Conservation (phyloP, 2,329 filamentous ascomycete species). For the Aaosphaeria arxii region DNA sequence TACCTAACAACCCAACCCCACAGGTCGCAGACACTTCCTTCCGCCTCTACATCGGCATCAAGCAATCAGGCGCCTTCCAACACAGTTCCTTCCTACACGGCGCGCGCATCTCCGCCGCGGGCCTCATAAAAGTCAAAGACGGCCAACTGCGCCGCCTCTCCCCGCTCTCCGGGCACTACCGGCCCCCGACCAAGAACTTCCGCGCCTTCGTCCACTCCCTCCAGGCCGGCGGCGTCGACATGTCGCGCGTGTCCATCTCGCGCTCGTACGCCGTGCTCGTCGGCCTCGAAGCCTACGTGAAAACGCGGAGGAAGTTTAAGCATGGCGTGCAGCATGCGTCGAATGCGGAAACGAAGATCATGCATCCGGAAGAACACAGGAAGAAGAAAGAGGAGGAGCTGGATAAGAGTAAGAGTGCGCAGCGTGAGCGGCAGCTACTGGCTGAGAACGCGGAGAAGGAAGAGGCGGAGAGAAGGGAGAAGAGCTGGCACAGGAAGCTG, state of each 20-base stretch:
- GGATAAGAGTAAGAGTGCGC: constrained; percentile 60
- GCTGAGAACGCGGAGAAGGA: constrained; percentile 44
- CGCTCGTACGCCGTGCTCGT: constrained; percentile 79
- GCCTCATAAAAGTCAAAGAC: constrained; percentile 79
- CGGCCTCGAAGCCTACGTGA: constrained; percentile 76
- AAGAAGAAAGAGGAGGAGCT: constrained; percentile 45
- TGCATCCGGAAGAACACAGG: constrained; percentile 59
- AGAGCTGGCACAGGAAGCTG: constrained; percentile 26
- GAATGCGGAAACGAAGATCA: constrained; percentile 56
- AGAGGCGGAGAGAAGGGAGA: constrained; percentile 38
- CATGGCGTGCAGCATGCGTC: constrained; percentile 48
- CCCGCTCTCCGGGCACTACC: constrained; percentile 72
- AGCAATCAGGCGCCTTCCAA: constrained; percentile 83
- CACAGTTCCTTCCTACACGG: constrained; percentile 88
- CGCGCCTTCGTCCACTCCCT: constrained; percentile 74
- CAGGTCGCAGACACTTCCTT: constrained; percentile 75
- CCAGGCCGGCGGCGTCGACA: constrained; percentile 71
- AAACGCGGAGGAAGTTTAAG: constrained; percentile 65
- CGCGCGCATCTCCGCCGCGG: constrained; percentile 75
- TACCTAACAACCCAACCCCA: neutral
- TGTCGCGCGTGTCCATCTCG: constrained; percentile 73
- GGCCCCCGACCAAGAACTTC: constrained; percentile 80
- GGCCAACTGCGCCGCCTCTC: constrained; percentile 73
- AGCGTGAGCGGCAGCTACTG: constrained; percentile 57
- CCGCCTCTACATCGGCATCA: constrained; percentile 85